Evolutionary conservation across 192 early-diverging fungal genomes (phyloP).

Genomic region (Entomortierella chlamydospora): DNA sequence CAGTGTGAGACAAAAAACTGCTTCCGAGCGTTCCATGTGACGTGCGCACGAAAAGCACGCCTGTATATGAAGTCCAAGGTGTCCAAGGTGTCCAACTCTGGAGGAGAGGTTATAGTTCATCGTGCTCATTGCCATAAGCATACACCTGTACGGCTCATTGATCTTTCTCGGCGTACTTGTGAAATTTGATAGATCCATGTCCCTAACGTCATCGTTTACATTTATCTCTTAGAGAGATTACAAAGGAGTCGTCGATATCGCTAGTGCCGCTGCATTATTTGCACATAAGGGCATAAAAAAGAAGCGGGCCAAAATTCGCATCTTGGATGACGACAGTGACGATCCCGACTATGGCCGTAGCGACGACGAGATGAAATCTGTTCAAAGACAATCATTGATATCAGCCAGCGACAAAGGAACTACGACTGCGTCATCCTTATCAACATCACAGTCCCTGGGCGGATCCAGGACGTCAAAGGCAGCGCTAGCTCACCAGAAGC

Average conservation of each 20-base stretch:
- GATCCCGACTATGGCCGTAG: slow-evolving; percentile 56
- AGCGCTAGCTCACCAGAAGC: slow-evolving; percentile 69
- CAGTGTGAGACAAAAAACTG: slow-evolving; percentile 94
- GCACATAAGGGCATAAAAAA: slow-evolving; percentile 48
- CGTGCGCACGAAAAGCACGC: slow-evolving; percentile 89
- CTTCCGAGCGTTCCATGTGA: slow-evolving; percentile 91
- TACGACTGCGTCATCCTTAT: not conserved
- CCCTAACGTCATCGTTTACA: not conserved
- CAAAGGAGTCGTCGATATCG: slow-evolving; percentile 60
- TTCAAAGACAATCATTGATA: not conserved
- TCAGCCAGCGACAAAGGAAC: slow-evolving; percentile 27
- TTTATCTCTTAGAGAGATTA: slow-evolving; percentile 57
- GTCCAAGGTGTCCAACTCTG: slow-evolving; percentile 55
- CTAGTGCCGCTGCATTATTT: slow-evolving; percentile 29
- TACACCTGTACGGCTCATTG: slow-evolving; percentile 68
- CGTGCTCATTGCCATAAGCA: slow-evolving; percentile 93
- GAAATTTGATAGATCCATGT: not conserved
- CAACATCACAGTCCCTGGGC: slow-evolving; percentile 17
- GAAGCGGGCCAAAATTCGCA: slow-evolving; percentile 31
- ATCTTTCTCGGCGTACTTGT: not conserved
- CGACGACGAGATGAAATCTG: slow-evolving; percentile 32
- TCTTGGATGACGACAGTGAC: slow-evolving; percentile 38
- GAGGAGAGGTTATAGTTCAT: slow-evolving; percentile 70
- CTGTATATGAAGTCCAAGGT: slow-evolving; percentile 88
- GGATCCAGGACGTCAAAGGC: slow-evolving; percentile 63